Evolutionary conservation across 2,329 filamentous ascomycete species (phyloP), one percentile per base, ranked within the genome.

Genomic region (Volutella citrinella): DNA sequence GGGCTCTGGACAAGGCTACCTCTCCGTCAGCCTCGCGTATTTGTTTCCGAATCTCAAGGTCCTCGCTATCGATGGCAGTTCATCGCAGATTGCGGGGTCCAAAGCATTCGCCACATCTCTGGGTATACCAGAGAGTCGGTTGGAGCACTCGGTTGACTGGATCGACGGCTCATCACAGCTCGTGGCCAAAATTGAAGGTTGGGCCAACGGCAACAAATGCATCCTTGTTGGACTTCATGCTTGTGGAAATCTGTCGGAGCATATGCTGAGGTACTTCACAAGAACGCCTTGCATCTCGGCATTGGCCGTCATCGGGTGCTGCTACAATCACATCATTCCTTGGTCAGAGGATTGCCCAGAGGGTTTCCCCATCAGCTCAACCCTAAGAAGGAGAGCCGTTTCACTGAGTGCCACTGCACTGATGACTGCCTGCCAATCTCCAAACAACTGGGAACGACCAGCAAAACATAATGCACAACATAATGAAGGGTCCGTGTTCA

Each of bases 291-390:
- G 36, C 9, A 47, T 60, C 20, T 31, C 40, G 3, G 32, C 36
- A 12, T 32, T 60, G 4, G 57, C 45, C 0, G 52, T 51, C 3
- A 42, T 60, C 5, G 57, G 57, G 2, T 60, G 57, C 34, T 60
- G 57, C 42, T 60, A 60, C 25, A 60, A 60, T 34, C 57, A 60
- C 34, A 55, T 60, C 14, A 31, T 48, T 4, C 49, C 52, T 6
- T 44, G 37, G 7, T 59, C 69, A 2, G 53, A 59, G 6, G 36
- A 56, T 22, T 63, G 64, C 12, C 63, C 65, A 1, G 48, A 57
- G 7, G 60, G 61, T 13, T 56, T 59, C 12, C 47, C 55, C 12
- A 60, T 75, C 34, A 72, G 65, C 4, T 46, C 52, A 1, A 57
- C 27, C 10, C 27, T 60, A 19, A 42, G 50, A 15, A 19, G 19